These are phyloP conservation scores for Claviceps fusiformis DNA, from an alignment of 2,329 filamentous ascomycete species.

Conservation along the genomic window DNA sequence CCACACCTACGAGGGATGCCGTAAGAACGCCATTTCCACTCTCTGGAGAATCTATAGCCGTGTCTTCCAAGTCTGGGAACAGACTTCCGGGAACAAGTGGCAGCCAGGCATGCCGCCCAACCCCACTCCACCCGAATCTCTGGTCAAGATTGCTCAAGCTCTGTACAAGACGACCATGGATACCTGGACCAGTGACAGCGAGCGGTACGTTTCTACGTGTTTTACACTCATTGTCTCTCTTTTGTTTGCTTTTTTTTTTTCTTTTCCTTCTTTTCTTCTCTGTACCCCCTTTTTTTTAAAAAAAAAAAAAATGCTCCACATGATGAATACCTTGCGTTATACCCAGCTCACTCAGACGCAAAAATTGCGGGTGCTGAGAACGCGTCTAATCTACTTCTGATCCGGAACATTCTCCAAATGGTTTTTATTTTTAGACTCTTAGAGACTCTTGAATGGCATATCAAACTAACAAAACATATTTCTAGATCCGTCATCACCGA, in stretches of 20 bases:
- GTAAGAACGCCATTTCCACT: slow-evolving; percentile 82
- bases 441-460: not conserved
- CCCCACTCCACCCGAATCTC: slow-evolving; percentile 61
- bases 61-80: slow-evolving; percentile 77
- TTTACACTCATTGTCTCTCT: slow-evolving; percentile 6
- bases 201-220: slow-evolving; percentile 57
- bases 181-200: slow-evolving; percentile 79
- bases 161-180: slow-evolving; percentile 73
- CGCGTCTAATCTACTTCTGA: slow-evolving; percentile 36
- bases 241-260: not conserved
- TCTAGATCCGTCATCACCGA: slow-evolving; percentile 75
- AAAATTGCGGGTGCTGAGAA: slow-evolving; percentile 79
- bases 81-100: slow-evolving; percentile 66
- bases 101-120: slow-evolving; percentile 74
- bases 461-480: not conserved
- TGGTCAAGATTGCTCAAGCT: slow-evolving; percentile 74
- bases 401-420: slow-evolving; percentile 6
- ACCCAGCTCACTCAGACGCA: slow-evolving; percentile 99
- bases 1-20: slow-evolving; percentile 84
- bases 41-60: slow-evolving; percentile 89
- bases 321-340: slow-evolving; percentile 89
- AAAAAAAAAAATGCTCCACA: slow-evolving; percentile 21
- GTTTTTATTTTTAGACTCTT: slow-evolving; percentile 7
- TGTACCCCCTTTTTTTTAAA: too few relatives aligned
- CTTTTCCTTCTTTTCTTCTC: too few relatives aligned